Percentiles rank a stretch among this genome's conserved stretches.
These are phyloP conservation scores for Vaccinium vitisidaea DNA, from an alignment of 148 eudicot genomes.

Conservation along the genomic window DNA sequence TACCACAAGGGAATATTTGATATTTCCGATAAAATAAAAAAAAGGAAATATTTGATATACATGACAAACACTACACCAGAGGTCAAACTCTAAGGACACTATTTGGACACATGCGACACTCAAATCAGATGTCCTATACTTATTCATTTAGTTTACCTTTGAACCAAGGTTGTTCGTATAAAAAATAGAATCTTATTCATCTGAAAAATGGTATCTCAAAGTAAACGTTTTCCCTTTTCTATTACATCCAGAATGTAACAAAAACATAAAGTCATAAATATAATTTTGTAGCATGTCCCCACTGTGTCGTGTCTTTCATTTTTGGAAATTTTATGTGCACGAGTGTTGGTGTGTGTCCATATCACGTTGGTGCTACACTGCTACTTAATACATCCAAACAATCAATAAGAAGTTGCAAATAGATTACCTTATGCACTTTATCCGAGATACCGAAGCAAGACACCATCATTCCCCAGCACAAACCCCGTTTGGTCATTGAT, in stretches of 20 bases:
- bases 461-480: slow-evolving; percentile 97
- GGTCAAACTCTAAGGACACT: neutral
- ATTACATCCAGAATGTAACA: neutral
- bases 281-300: neutral
- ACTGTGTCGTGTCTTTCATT: neutral
- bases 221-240: neutral
- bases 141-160: neutral
- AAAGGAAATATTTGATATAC: neutral
- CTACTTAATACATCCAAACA: neutral
- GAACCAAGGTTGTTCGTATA: neutral
- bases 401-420: neutral
- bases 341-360: too few relatives aligned
- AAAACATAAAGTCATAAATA: neutral
- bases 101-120: neutral
- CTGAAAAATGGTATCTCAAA: neutral
- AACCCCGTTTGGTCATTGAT: slow-evolving; percentile 78
- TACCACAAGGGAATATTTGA: neutral
- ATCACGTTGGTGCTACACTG: neutral
- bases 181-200: neutral
- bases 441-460: slow-evolving; percentile 91
- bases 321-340: too few relatives aligned
- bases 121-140: neutral
- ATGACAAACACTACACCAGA: neutral
- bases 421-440: slow-evolving; percentile 31
- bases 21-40: too few relatives aligned